Base-by-base conservation (phyloP, 2,329 filamentous ascomycete species). In the Pseudogymnoascus sp. region DNA sequence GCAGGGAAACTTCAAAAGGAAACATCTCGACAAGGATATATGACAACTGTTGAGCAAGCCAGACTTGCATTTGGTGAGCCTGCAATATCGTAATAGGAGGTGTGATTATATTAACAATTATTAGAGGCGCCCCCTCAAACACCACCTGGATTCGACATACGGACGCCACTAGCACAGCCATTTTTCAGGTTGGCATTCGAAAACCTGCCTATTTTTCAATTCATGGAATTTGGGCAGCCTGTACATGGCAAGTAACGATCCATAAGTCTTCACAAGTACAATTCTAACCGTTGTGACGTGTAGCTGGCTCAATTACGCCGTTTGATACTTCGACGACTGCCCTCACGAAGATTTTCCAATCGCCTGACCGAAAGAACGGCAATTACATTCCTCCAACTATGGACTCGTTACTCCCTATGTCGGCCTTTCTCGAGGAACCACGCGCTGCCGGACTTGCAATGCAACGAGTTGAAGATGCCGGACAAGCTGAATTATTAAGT, bases 1-100 rank as follows among this genome's bases (percentile, higher is more conserved):
- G 5, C 24, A 19, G 62, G 64, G 37, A 65, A 62, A 37, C 33
- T 65, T 26, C 50, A 24, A 19, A 65, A 65, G 47, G 40, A 65
- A 59, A 63, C 38, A 61, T 21, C 62, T 19, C 61, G 61, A 14
- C 40, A 63, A 59, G 40, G 29, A 31, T 35, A 53, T n/a, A 24
- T 50, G 16, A 56, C 60, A 40, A 10, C 31, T 29, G 21, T 31
- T 40, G 60, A 64, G 16, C 29, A 19, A 24, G 6, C 6, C 6
- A 47, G 21, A n/a, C 11, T n/a, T 53, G 8, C 59, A 11, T 19
- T 10, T 40, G 60, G 63, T 64, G 56, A 21, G 29, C 5, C 6
- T 40, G n/a, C 16, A 13, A 38, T 6, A 21, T 4, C 33, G 14
- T 26, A 8, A 8, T 26, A 4, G n/a, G 38, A 56, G 38, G 11